phyloP scores from a whole-genome alignment of 495 filamentous ascomycete species.

The Sordaria brevicollis region DNA sequence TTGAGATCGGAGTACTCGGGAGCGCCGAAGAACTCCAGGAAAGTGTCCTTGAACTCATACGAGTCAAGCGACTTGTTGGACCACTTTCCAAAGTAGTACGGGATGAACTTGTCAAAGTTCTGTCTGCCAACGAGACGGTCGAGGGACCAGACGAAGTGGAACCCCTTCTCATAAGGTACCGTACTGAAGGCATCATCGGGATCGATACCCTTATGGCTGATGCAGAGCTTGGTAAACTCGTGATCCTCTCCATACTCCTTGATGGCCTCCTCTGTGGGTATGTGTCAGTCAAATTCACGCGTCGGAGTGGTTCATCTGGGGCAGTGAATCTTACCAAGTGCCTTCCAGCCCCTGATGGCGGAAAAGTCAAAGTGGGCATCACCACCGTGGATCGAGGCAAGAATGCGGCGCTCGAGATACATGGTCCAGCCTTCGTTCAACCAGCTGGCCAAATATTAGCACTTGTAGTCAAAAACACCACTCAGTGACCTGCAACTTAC shows the following conservation, averaged over 20 bases:
- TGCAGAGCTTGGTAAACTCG: constrained; percentile 84
- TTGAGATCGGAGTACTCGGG: constrained; percentile 54
- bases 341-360: constrained; percentile 74
- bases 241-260: constrained; percentile 67
- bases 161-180: constrained; percentile 65
- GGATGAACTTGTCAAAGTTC: constrained; percentile 88
- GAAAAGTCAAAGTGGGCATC: constrained; percentile 84
- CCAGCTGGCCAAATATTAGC: constrained; percentile 44
- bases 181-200: constrained; percentile 91
- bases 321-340: constrained; percentile 32
- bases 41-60: constrained; percentile 81
- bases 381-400: constrained; percentile 53
- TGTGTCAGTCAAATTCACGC: background rate
- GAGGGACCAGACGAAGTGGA: constrained; percentile 61
- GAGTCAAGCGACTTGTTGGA: constrained; percentile 75
- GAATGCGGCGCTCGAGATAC: constrained; percentile 78
- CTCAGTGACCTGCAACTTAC: constrained; percentile 20
- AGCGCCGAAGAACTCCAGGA: constrained; percentile 69
- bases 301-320: background rate
- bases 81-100: constrained; percentile 83
- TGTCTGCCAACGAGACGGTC: constrained; percentile 76
- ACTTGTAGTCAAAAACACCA: background rate
- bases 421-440: constrained; percentile 94
- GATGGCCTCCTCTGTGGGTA: constrained; percentile 54
- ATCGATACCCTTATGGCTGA: constrained; percentile 79